Base-by-base conservation (phyloP, 495 filamentous ascomycete genomes). In the Hypoxylon intermedium region DNA sequence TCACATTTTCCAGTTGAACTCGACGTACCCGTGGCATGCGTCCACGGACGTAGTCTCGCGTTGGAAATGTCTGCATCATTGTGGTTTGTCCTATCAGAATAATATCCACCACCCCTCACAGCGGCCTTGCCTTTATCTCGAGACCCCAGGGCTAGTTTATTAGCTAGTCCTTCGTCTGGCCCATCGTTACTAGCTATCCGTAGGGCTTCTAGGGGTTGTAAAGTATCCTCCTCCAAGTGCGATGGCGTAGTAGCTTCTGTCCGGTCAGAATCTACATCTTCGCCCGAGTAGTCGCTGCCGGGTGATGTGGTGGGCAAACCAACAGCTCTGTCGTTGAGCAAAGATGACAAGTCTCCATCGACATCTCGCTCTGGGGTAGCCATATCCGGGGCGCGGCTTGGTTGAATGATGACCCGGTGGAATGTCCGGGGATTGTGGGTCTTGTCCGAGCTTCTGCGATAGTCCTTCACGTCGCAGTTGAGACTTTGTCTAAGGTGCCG, bases 61-160 rank as follows among this genome's bases (percentile, higher is more conserved):
- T 51, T 24, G 11, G 46, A 41, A 20, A 28, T 37, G 23, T 47
- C 41, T 3, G 5, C 43, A 38, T 26, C 12, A 15, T 45, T 20
- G 28, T 36, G 16, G 21, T 20, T n/a, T 31, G 26, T 28, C 15
- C 31, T 19, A n/a, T 46, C 24, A 18, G 31, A 20, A 5, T 15
- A 30, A 6, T 55, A 30, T 24, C 26, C 26, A 36, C 9, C 13
- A 4, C 15, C 26, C 6, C 49, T 54, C 30, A 51, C 28, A 1
- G 58, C 43, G 9, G 44, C 37, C 20, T 61, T 61, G 15, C 38
- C 55, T 23, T 65, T 59, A 24, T 55, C 55, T 28, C 38, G 24
- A 28, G 36, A 26, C 20, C 18, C 19, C 21, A 12, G 36, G 43
- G 13, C 16, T 9, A 26, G 28, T 24, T 31, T 33, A 21, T 53